Base-by-base conservation (phyloP, 1,139 yeast genomes). In the Ogataea hybrid region DNA sequence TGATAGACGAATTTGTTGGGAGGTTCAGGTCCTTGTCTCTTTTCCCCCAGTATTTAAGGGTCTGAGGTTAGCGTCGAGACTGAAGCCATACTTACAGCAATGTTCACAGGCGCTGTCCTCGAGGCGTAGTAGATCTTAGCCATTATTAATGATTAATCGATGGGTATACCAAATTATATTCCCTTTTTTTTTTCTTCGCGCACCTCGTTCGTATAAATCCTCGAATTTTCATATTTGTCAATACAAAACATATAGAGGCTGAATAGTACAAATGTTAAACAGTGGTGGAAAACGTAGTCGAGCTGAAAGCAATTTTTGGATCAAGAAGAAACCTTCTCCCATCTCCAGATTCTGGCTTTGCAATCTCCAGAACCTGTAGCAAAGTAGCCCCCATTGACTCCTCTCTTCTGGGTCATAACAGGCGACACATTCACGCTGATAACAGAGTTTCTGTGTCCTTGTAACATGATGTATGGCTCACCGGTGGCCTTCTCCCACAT, bases 361-460 rank as follows among this genome's bases (percentile, higher is more conserved):
- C 96, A 90, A 67, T 92, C 98, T 62, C 98, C 98, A 65, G 90
- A 80, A 48, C 98, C 98, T 14, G 97, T 90, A 42, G 97, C 98
- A 72, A 92, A 92, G 53, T 88, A 81, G 34, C 83, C 81, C 55
- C 86, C 89, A 42, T 77, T 71, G 44, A 83, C 84, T 48, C 75
- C 75, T 32, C 88, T 84, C 59, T 81, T 81, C 48, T 83, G 77
- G 34, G 92, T 81, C 52, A 61, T 53, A 32, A 61, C 63, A 23
- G 64, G 65, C 23, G 61, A 58, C 16, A 92, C 97, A 33, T 96
- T 92, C 31, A 92, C 97, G 40, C 95, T 83, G 52, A 92, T 92
- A 39, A 92, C 98, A 18, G 96, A 86, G 69, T 92, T 92, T 64
- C 95, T 82, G 67, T 92, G 98, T 27, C 98, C 97, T 69, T 90